Evolutionary conservation across 352 stramenopile species (phyloP).

Genomic region (Globisporangium irregulare): DNA sequence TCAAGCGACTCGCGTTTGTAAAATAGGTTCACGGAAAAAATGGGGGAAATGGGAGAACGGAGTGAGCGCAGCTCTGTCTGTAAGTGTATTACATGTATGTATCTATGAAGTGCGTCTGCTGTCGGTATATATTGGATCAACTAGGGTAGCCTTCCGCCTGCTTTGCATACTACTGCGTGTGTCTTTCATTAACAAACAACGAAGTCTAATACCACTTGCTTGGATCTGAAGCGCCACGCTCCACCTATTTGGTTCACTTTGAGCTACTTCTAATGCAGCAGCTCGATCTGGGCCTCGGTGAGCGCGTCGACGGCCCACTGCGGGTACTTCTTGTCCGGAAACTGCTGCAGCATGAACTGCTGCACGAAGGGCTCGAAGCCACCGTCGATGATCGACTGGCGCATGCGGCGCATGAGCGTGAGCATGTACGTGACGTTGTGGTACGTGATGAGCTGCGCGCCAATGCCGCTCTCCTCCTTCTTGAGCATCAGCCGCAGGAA

Average conservation of each 20-base stretch:
- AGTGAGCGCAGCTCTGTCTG: not conserved
- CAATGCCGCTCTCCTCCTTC: conserved; percentile 63
- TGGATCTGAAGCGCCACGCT: not conserved
- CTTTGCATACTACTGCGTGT: not conserved
- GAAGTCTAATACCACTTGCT: not conserved
- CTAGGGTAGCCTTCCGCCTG: not conserved
- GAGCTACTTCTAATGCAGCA: conserved; percentile 22
- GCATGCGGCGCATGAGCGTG: conserved; percentile 64
- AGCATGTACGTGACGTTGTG: conserved; percentile 89
- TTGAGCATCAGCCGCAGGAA: conserved; percentile 74
- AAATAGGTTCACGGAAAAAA: conserved; percentile 9
- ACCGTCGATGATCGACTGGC: conserved; percentile 73
- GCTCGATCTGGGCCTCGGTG: conserved; percentile 47
- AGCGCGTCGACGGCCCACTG: conserved; percentile 73
- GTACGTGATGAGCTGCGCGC: conserved; percentile 68
- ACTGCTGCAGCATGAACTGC: conserved; percentile 77
- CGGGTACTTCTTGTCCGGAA: conserved; percentile 48
- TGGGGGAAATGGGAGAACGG: not conserved
- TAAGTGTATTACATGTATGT: conserved; percentile 6
- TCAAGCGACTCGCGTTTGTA: conserved; percentile 4
- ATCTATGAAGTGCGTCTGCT: conserved; percentile 1
- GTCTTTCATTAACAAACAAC: not conserved
- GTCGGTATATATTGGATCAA: conserved; percentile 1
- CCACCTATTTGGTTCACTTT: not conserved
- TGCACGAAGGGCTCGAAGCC: conserved; percentile 70